Percentiles rank a stretch among this genome's conserved stretches.
phyloP scores from a whole-genome alignment of 768 basidiomycete species.

The Suillus americanus region DNA sequence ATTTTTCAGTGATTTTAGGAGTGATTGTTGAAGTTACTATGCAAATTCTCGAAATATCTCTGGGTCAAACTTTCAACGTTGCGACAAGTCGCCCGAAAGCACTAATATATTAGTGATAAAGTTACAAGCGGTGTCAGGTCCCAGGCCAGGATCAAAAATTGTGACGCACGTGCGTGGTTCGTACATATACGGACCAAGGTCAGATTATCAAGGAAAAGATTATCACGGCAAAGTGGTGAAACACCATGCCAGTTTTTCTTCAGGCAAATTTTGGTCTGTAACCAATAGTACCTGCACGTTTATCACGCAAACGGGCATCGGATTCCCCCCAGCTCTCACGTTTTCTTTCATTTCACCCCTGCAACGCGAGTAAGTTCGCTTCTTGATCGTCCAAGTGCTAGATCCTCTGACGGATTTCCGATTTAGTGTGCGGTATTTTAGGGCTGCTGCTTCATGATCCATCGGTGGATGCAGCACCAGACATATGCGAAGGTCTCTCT shows the following conservation, averaged over 20 bases:
- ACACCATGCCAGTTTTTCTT: neutral
- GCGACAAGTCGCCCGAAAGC: too few species aligned
- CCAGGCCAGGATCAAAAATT: neutral
- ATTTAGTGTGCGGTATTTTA: slow-evolving; percentile 86
- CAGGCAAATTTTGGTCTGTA: slow-evolving; percentile 4
- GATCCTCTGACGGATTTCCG: slow-evolving; percentile 9
- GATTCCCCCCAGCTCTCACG: neutral
- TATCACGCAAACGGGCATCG: neutral
- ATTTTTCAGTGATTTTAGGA: slow-evolving; percentile 23
- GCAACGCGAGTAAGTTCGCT: slow-evolving; percentile 28
- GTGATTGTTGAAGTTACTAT: neutral
- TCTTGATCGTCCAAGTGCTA: slow-evolving; percentile 1
- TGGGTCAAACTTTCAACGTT: too few species aligned
- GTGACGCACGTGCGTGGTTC: neutral
- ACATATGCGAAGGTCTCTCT: slow-evolving; percentile 94
- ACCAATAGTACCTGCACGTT: slow-evolving; percentile 10
- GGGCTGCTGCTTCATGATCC: slow-evolving; percentile 85
- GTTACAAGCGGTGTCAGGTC: neutral
- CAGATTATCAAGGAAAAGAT: neutral
- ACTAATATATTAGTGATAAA: neutral
- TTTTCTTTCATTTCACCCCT: slow-evolving; percentile 5
- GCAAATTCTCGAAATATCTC: too few species aligned
- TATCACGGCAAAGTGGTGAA: neutral
- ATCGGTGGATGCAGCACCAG: slow-evolving; percentile 69
- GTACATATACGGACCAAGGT: slow-evolving; percentile 1